Base-by-base conservation (phyloP, 352 stramenopile species). In the Thraustochytrium sp. region DNA sequence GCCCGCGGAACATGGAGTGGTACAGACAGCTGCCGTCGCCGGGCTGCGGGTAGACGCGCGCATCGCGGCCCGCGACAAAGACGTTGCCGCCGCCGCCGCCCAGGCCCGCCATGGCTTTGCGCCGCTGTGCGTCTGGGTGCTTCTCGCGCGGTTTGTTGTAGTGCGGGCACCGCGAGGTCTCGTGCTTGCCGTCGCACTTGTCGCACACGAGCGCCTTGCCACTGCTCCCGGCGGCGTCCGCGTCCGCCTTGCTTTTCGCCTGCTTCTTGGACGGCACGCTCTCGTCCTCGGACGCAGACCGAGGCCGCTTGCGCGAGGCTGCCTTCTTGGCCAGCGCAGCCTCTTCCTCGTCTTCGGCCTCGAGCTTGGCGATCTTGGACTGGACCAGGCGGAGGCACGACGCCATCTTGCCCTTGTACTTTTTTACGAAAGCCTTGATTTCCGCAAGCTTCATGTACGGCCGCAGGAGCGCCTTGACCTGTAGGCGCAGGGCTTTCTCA, bases 11-110 rank as follows among this genome's bases (percentile, higher is more conserved):
- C 29, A 87, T 76, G 37, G 68, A 85, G 74, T 87, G 85, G 56
- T 87, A 87, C 46, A 87, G 48, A 74, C 85, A 87, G 44, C 38
- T 75, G 29, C 85, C 85, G 72, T 88, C 85, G 56, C 85, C 85
- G 34, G 85, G 85, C 56, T 87, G 84, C 4, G 26, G 63, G 2
- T 84, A 31, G 1, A 87, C 85, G 59, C 68, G 26, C 21, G 76
- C 85, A 23, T 42, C 49, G 11, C 34, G 1, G n/a, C 68, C 23
- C 8, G 42, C 34, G 13, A 68, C 51, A 55, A 56, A 64, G 40
- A 46, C 72, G 49, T 76, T 82, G 8, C 82, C 82, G 63, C 56
- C 51, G 54, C 76, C 82, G 23, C 31, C 68, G 46, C 31, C 82
- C 26, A 85, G 68, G 9, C 23, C 62, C 48, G 40, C 16, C 13